Conservation (phyloP, 1,284 basidiomycete genomes). For the Clitocybe nebularis region DNA sequence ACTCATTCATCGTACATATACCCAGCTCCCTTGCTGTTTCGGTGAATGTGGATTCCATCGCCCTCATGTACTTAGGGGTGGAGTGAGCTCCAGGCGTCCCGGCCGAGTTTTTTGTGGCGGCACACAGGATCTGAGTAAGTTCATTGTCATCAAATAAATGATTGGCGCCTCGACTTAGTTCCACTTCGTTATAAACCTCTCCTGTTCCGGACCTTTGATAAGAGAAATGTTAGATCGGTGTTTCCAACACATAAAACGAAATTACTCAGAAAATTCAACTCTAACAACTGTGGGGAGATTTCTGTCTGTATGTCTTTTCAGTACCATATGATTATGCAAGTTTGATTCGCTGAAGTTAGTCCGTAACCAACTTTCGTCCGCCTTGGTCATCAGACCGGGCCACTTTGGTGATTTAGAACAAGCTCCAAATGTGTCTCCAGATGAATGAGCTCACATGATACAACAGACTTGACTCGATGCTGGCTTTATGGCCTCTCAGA, state of each 20-base stretch:
- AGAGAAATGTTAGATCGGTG: not conserved
- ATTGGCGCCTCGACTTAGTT: not conserved
- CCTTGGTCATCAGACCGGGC: not conserved
- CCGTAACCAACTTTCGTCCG: not conserved
- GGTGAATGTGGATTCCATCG: not conserved
- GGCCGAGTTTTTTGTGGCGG: not conserved
- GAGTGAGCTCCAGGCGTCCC: not conserved
- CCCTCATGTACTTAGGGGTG: not conserved
- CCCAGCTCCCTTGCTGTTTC: not conserved
- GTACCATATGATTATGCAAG: no score
- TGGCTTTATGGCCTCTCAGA: slow-evolving; percentile 8
- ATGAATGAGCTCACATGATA: not conserved
- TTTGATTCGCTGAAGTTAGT: no score
- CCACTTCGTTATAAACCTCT: not conserved
- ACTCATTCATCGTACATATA: slow-evolving; percentile 6
- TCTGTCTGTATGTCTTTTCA: no score
- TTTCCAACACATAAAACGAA: no score
- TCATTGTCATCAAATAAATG: not conserved
- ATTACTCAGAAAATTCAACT: no score
- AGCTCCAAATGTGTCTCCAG: not conserved
- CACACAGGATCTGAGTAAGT: not conserved
- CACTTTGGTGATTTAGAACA: not conserved
- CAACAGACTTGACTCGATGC: not conserved
- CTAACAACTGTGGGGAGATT: no score
- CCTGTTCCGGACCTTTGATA: not conserved